These are phyloP conservation scores for Leavenworthia alabamica DNA, from an alignment of 345 rosid genomes.

Conservation along the genomic window DNA sequence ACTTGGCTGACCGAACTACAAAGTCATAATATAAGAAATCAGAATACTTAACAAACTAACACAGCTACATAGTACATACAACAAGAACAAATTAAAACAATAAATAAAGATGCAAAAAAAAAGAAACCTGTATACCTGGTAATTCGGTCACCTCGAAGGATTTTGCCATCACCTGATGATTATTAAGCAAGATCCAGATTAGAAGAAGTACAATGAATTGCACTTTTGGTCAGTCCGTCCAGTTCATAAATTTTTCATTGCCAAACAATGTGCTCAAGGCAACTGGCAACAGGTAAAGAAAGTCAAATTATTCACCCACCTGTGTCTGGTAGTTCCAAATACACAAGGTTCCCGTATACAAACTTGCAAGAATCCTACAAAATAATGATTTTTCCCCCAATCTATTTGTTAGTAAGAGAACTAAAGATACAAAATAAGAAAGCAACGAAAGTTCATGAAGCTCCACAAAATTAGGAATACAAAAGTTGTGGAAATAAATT, in stretches of 20 bases:
- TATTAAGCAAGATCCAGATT: slow-evolving; percentile 18
- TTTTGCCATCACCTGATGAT: slow-evolving; percentile 65
- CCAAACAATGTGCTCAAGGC: not conserved
- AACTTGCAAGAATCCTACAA: slow-evolving; percentile 61
- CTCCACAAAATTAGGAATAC: not conserved
- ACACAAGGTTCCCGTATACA: slow-evolving; percentile 63
- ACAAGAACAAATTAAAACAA: not conserved
- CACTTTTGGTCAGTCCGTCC: not conserved
- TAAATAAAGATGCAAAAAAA: not conserved
- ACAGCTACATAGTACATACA: not conserved
- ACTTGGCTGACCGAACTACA: slow-evolving; percentile 96
- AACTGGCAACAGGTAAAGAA: not conserved
- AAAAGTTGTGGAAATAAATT: not conserved
- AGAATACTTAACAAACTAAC: slow-evolving; percentile 5
- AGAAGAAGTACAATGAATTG: not conserved
- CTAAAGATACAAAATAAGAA: not conserved
- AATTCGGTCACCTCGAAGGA: slow-evolving; percentile 82
- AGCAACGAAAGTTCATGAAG: not conserved
- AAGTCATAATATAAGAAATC: not conserved
- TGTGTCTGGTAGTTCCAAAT: slow-evolving; percentile 84
- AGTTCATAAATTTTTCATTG: not conserved
- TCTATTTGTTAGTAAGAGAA: slow-evolving; percentile 6
- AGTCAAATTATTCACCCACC: slow-evolving; percentile 39
- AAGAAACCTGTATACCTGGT: slow-evolving; percentile 51
- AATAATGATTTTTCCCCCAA: not conserved